These are phyloP conservation scores for Pseudogymnoascus sp. DNA, from an alignment of 2,329 filamentous ascomycete genomes.

Conservation along the genomic window DNA sequence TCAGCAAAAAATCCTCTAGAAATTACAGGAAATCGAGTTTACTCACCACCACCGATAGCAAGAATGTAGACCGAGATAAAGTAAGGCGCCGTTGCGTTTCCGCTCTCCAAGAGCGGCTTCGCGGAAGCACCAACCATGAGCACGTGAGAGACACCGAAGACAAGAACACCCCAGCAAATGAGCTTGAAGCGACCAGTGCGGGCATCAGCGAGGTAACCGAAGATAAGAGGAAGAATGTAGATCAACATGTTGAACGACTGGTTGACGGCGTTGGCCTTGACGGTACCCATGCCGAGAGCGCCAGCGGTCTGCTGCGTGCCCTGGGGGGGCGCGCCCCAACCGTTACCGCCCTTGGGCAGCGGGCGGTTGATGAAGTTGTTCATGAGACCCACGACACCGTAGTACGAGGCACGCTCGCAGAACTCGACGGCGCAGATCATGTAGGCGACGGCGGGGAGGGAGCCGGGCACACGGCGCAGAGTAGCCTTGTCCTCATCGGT, in stretches of 20 bases:
- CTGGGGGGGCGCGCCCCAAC: conserved; percentile 30
- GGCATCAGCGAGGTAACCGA: conserved; percentile 51
- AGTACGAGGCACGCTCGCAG: conserved; percentile 71
- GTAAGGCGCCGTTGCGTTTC: conserved; percentile 53
- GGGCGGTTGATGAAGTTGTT: conserved; percentile 55
- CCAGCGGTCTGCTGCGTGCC: conserved; percentile 34
- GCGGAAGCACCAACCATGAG: conserved; percentile 55
- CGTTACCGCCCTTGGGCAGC: conserved; percentile 39
- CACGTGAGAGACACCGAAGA: conserved; percentile 52
- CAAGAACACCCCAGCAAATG: conserved; percentile 37
- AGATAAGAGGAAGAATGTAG: conserved; percentile 39
- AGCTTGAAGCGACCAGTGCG: conserved; percentile 58
- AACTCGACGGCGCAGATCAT: conserved; percentile 65
- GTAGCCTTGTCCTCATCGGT: conserved; percentile 54
- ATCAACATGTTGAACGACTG: conserved; percentile 44
- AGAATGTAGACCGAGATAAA: conserved; percentile 23
- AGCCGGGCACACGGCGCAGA: conserved; percentile 54
- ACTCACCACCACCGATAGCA: conserved; percentile 29
- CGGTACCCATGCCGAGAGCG: conserved; percentile 49
- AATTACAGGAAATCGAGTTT: conserved; percentile 40
- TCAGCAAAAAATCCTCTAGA: conserved; percentile 58
- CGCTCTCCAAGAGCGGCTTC: conserved; percentile 43
- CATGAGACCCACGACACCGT: conserved; percentile 53
- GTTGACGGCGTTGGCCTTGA: conserved; percentile 41
- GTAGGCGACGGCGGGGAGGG: conserved; percentile 57